Percentiles rank a stretch among this genome's conserved stretches.
phyloP scores from a whole-genome alignment of 2,329 filamentous ascomycete species.

The Colletotrichum sp. region DNA sequence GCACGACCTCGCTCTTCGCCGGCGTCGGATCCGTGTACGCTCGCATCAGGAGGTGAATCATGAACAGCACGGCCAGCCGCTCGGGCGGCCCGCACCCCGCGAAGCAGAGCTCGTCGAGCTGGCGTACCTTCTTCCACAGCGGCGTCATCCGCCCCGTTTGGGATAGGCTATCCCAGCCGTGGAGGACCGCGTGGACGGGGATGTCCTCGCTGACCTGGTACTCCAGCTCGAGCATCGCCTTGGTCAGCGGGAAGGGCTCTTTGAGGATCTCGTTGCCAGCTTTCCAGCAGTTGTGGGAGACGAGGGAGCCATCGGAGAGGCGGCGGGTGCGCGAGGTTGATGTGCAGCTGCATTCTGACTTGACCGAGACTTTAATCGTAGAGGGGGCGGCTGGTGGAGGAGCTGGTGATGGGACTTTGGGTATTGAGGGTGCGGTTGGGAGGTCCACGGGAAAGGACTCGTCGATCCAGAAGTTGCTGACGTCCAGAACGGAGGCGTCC shows the following conservation, averaged over 20 bases:
- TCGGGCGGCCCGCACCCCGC: slow-evolving; percentile 22
- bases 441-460: background rate
- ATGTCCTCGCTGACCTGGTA: slow-evolving; percentile 28
- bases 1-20: background rate
- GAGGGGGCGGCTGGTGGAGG: background rate
- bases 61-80: slow-evolving; percentile 26
- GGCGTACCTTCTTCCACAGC: slow-evolving; percentile 29
- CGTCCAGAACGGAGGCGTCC: background rate
- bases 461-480: background rate
- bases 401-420: background rate
- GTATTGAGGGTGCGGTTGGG: background rate
- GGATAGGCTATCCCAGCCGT: slow-evolving; percentile 33
- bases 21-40: slow-evolving; percentile 30
- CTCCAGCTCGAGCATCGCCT: slow-evolving; percentile 22
- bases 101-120: slow-evolving; percentile 29
- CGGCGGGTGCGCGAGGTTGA: background rate
- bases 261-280: slow-evolving; percentile 24
- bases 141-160: slow-evolving; percentile 27
- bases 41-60: slow-evolving; percentile 28
- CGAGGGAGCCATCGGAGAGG: background rate
- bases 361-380: background rate
- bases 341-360: background rate
- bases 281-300: slow-evolving; percentile 28
- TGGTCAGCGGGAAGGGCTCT: slow-evolving; percentile 9
- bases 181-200: slow-evolving; percentile 27